These are phyloP conservation scores for Nyctanthes arbortristis DNA, from an alignment of 257 asterid species.

Conservation along the genomic window DNA sequence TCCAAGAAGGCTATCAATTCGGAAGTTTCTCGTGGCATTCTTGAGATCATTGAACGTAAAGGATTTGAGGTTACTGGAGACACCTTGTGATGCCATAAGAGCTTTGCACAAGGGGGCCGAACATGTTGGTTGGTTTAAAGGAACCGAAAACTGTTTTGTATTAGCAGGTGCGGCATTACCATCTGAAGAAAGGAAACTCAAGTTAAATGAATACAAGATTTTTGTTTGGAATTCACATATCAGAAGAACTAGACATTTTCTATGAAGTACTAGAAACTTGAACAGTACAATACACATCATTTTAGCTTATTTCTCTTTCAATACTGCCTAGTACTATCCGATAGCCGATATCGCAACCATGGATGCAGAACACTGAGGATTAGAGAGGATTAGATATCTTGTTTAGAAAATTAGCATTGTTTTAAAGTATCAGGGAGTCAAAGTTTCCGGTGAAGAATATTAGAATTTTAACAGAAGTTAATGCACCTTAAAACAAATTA, in stretches of 20 bases:
- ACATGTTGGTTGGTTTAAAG: constrained; percentile 18
- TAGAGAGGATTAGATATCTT: too few species aligned
- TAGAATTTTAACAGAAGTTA: neutral
- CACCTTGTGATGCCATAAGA: constrained; percentile 25
- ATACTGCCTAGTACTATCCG: neutral
- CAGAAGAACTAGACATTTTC: neutral
- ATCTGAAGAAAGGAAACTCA: constrained; percentile 29
- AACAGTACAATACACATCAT: neutral
- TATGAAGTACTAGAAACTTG: too few species aligned
- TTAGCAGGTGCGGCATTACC: constrained; percentile 34
- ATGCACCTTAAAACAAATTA: neutral
- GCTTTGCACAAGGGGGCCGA: constrained; percentile 14
- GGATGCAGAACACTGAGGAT: too few species aligned
- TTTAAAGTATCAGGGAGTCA: neutral
- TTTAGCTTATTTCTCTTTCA: neutral
- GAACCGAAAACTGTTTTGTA: constrained; percentile 23
- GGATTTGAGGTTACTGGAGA: constrained; percentile 52
- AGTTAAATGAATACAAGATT: neutral
- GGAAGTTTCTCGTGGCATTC: constrained; percentile 64
- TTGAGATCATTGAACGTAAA: constrained; percentile 62
- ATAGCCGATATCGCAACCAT: too few species aligned
- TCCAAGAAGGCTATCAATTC: constrained; percentile 63
- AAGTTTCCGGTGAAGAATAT: neutral
- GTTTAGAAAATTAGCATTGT: neutral
- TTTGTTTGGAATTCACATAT: neutral